Conservation (phyloP, 441 rosid species). For the Macaranga tanarius region DNA sequence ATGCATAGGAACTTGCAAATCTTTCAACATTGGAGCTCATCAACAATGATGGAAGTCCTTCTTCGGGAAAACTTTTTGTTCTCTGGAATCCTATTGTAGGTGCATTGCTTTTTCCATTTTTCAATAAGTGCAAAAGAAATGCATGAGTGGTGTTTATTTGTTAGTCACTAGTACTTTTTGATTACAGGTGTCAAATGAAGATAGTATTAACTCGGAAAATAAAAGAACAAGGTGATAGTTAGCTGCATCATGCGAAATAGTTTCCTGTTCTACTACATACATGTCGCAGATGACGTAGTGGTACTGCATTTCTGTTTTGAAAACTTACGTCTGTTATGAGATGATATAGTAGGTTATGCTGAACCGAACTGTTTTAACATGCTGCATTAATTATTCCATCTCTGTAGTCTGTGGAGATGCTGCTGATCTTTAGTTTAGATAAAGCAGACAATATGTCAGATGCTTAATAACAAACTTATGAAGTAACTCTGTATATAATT, state of each 20-base stretch:
- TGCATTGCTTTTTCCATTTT: slow-evolving; percentile 23
- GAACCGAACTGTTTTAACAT: background rate
- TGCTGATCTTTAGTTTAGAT: background rate
- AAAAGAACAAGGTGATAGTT: slow-evolving; percentile 46
- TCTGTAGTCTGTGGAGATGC: background rate
- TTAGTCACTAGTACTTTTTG: slow-evolving; percentile 24
- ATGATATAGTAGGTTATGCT: background rate
- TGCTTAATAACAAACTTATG: slow-evolving; percentile 5
- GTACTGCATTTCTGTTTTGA: too few relatives aligned
- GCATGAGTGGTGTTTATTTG: slow-evolving; percentile 8
- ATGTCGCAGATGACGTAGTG: background rate
- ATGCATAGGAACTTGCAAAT: slow-evolving; percentile 86
- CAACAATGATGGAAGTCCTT: slow-evolving; percentile 85
- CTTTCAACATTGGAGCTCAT: slow-evolving; percentile 74
- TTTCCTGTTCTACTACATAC: background rate
- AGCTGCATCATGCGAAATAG: background rate
- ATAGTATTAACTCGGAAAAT: slow-evolving; percentile 25
- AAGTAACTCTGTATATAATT: too few relatives aligned
- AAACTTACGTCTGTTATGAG: background rate
- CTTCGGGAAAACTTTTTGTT: slow-evolving; percentile 72
- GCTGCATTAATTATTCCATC: background rate
- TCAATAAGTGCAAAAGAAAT: slow-evolving; percentile 1
- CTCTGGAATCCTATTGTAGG: slow-evolving; percentile 82
- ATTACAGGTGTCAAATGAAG: slow-evolving; percentile 46
- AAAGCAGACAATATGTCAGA: background rate